These are phyloP conservation scores for Eimeria necatrix DNA, from an alignment of 169 alveolate species.

Conservation along the genomic window DNA sequence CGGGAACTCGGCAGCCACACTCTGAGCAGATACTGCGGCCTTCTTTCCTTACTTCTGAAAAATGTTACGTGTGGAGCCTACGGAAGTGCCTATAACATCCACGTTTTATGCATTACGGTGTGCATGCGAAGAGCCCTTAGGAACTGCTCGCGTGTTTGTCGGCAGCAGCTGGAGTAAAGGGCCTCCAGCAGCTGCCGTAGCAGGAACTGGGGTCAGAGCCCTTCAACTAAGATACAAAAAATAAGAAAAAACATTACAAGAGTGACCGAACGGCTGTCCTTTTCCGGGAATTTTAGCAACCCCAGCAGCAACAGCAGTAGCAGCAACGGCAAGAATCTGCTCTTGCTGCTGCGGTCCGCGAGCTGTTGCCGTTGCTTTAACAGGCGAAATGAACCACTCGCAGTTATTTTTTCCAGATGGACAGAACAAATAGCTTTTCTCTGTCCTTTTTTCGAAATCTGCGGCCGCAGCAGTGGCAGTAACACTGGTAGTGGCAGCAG, in stretches of 20 bases:
- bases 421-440: background rate
- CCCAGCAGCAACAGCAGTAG: conserved; percentile 11
- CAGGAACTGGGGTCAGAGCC: background rate
- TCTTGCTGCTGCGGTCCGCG: conserved; percentile 8
- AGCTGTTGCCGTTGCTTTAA: background rate
- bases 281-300: background rate
- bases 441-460: background rate
- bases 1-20: too few relatives aligned
- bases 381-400: background rate
- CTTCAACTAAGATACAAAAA: background rate
- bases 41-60: too few relatives aligned
- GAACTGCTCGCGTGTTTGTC: conserved; percentile 50
- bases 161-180: conserved; percentile 61
- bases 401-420: background rate
- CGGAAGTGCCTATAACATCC: too few relatives aligned
- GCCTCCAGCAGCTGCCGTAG: conserved; percentile 14
- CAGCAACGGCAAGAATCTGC: conserved; percentile 52
- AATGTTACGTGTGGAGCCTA: too few relatives aligned
- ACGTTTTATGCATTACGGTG: background rate
- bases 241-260: background rate
- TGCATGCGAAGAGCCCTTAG: conserved; percentile 57
- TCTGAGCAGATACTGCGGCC: too few relatives aligned
- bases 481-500: background rate
- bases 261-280: background rate
- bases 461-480: background rate